These are phyloP conservation scores for Pythium graminicola DNA, from an alignment of 352 stramenopile genomes.

Conservation along the genomic window DNA sequence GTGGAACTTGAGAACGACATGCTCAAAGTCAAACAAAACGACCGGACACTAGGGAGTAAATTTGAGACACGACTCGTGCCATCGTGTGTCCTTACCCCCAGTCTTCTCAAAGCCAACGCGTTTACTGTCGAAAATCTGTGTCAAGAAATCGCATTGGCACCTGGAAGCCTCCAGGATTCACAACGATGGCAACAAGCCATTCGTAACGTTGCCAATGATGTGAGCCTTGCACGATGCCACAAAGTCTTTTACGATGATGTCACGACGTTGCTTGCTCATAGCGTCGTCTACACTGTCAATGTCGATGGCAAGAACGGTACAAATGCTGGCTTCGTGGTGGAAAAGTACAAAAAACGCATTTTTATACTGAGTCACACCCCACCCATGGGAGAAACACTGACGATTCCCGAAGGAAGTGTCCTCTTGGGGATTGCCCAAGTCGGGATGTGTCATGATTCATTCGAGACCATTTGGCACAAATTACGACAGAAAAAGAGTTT, in stretches of 20 bases:
- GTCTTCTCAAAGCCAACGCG: conserved; percentile 48
- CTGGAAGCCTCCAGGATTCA: conserved; percentile 30
- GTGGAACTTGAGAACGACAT: conserved; percentile 62
- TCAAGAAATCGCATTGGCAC: conserved; percentile 41
- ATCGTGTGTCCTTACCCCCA: conserved; percentile 33
- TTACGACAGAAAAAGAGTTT: conserved; percentile 49
- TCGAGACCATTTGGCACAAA: conserved; percentile 64
- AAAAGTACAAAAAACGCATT: conserved; percentile 55
- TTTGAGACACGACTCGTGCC: conserved; percentile 50
- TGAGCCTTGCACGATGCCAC: conserved; percentile 29
- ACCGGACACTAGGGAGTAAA: conserved; percentile 43
- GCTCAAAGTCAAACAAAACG: conserved; percentile 57
- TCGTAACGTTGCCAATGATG: conserved; percentile 17
- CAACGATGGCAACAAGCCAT: conserved; percentile 46
- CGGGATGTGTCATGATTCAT: conserved; percentile 58
- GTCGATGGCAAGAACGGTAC: conserved; percentile 17
- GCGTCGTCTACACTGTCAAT: conserved; percentile 44
- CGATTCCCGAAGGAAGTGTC: conserved; percentile 49
- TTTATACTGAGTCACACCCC: conserved; percentile 50
- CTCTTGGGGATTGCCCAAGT: conserved; percentile 49
- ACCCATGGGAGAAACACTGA: background rate
- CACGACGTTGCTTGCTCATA: conserved; percentile 34
- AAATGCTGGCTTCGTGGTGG: conserved; percentile 36
- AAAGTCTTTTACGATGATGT: conserved; percentile 53
- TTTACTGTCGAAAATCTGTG: conserved; percentile 47